Conservation (phyloP, 768 basidiomycete species). For the Austroboletus eburneus region DNA sequence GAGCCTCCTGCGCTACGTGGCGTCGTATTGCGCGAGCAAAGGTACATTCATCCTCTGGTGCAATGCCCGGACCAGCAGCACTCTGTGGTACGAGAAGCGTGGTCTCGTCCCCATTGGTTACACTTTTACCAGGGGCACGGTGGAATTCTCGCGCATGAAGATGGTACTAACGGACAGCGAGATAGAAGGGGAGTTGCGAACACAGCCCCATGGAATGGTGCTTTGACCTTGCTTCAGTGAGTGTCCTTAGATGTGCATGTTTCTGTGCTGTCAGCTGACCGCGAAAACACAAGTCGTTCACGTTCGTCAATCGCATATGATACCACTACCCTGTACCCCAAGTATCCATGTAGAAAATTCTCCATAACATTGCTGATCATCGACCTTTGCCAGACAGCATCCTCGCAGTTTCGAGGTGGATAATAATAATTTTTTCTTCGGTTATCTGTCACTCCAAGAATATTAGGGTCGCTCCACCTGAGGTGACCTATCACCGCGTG, state of each 20-base stretch:
- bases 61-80: constrained; percentile 46
- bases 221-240: background rate
- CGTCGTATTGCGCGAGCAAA: constrained; percentile 38
- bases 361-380: constrained; percentile 1
- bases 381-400: background rate
- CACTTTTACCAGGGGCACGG: constrained; percentile 48
- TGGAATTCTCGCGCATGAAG: constrained; percentile 57
- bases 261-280: constrained; percentile 6
- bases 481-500: constrained; percentile 1
- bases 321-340: constrained; percentile 15
- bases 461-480: constrained; percentile 2
- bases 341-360: constrained; percentile 3
- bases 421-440: too few species aligned
- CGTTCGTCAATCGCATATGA: constrained; percentile 4
- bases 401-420: constrained; percentile 7
- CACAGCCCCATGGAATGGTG: background rate
- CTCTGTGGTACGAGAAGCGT: constrained; percentile 50
- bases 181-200: background rate
- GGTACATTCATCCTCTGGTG: constrained; percentile 50
- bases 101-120: constrained; percentile 49
- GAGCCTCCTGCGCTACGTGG: constrained; percentile 38
- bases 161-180: constrained; percentile 22
- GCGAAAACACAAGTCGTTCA: constrained; percentile 5
- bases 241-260: background rate
- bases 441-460: constrained; percentile 1